Evolutionary conservation across 2,329 filamentous ascomycete genomes (phyloP).

Genomic region (Acrocalymma vagum): DNA sequence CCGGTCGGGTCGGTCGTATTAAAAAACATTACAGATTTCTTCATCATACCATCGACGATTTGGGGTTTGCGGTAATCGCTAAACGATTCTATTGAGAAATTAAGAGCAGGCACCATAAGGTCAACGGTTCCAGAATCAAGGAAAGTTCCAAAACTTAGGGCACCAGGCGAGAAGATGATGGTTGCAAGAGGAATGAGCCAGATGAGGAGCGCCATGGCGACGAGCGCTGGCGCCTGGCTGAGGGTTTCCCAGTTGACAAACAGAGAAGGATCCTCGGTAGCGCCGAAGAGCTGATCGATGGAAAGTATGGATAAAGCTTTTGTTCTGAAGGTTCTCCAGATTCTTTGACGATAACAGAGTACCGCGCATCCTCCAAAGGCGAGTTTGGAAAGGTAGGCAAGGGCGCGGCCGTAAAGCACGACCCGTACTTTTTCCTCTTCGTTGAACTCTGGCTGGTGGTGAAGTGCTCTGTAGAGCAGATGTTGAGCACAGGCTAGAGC

Average conservation of each 20-base stretch:
- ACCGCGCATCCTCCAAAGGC: slow-evolving; percentile 43
- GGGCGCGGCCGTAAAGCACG: slow-evolving; percentile 43
- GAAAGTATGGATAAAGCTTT: slow-evolving; percentile 41
- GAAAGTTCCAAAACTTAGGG: slow-evolving; percentile 46
- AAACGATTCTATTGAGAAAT: slow-evolving; percentile 41
- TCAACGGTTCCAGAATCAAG: slow-evolving; percentile 21
- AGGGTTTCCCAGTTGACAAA: slow-evolving; percentile 44
- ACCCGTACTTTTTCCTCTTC: slow-evolving; percentile 39
- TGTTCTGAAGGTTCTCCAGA: slow-evolving; percentile 45
- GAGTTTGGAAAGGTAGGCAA: slow-evolving; percentile 45
- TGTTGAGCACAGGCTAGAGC: slow-evolving; percentile 42
- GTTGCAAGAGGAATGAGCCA: slow-evolving; percentile 48
- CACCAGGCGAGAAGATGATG: slow-evolving; percentile 48
- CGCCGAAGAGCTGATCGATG: slow-evolving; percentile 46
- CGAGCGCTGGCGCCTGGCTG: slow-evolving; percentile 34
- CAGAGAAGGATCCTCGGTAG: slow-evolving; percentile 41
- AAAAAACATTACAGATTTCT: slow-evolving; percentile 40
- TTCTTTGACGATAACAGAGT: slow-evolving; percentile 43
- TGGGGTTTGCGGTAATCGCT: slow-evolving; percentile 42
- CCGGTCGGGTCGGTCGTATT: slow-evolving; percentile 41
- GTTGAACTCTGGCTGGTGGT: slow-evolving; percentile 32
- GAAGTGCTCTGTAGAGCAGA: slow-evolving; percentile 38
- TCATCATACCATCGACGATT: slow-evolving; percentile 27
- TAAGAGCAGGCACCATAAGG: slow-evolving; percentile 31
- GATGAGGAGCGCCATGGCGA: slow-evolving; percentile 36